Conservation (phyloP, 2,329 filamentous ascomycete genomes). For the Phyllosticta paracitricarpa region DNA sequence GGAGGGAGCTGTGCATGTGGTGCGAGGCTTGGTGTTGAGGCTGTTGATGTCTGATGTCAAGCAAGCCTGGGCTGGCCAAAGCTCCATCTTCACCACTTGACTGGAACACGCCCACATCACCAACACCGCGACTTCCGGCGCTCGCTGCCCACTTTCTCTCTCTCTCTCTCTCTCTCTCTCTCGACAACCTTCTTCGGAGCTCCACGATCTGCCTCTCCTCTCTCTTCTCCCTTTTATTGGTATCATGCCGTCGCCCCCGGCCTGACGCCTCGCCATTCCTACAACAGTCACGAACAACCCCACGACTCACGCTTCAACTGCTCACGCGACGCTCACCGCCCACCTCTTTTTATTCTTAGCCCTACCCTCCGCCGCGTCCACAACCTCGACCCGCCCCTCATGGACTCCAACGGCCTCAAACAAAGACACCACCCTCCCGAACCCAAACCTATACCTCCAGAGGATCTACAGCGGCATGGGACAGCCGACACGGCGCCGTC, state of each 20-base stretch:
- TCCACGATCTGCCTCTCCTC: constrained; percentile 1
- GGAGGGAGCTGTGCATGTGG: background rate
- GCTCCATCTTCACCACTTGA: background rate
- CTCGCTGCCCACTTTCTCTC: background rate
- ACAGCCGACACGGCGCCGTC: background rate
- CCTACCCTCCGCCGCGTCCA: background rate
- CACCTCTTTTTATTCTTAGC: background rate
- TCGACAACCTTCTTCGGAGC: background rate
- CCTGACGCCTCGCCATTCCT: background rate
- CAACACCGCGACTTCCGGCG: background rate
- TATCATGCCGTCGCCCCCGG: background rate
- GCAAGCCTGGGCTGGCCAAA: background rate
- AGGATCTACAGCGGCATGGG: background rate
- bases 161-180: background rate
- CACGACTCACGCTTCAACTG: constrained; percentile 1
- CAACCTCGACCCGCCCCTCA: constrained; percentile 4
- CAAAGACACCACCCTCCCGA: constrained; percentile 18
- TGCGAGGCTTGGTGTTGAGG: background rate
- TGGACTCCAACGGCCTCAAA: constrained; percentile 22
- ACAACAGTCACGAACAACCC: background rate
- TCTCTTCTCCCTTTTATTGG: constrained; percentile 3
- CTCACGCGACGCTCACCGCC: background rate
- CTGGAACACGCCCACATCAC: background rate
- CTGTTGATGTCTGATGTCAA: background rate
- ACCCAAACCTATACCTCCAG: constrained; percentile 2